phyloP scores from a whole-genome alignment of 2,329 filamentous ascomycete genomes.

The Xylaria sp. region DNA sequence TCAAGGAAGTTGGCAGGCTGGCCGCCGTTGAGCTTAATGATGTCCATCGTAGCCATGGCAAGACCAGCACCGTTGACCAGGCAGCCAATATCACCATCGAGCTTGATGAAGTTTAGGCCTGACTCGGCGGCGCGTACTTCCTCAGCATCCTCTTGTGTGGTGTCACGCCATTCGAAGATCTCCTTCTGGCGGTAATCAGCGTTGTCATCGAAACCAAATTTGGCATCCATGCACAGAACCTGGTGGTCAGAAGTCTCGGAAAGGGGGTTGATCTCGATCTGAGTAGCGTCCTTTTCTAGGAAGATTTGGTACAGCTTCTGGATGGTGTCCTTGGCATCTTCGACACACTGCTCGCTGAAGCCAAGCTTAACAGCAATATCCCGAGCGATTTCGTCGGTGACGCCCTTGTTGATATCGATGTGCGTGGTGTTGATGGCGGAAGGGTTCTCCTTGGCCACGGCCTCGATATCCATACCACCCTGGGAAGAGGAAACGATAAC shows the following conservation, averaged over 20 bases:
- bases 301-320: slow-evolving; percentile 99
- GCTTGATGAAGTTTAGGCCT: slow-evolving; percentile 99
- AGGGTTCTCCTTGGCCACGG: slow-evolving; percentile 96
- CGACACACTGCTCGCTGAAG: slow-evolving; percentile 97
- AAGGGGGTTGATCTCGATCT: slow-evolving; percentile 99
- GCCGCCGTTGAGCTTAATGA: slow-evolving; percentile 99
- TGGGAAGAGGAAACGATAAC: slow-evolving; percentile 98
- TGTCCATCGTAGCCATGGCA: slow-evolving; percentile 99
- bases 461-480: slow-evolving; percentile 99
- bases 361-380: slow-evolving; percentile 90
- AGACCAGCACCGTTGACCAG: slow-evolving; percentile 98
- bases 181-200: slow-evolving; percentile 98
- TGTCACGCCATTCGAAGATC: slow-evolving; percentile 91
- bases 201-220: slow-evolving; percentile 98
- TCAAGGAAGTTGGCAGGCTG: slow-evolving; percentile 98
- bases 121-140: slow-evolving; percentile 96
- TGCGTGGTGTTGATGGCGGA: slow-evolving; percentile 94
- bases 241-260: slow-evolving; percentile 98
- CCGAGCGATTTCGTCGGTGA: slow-evolving; percentile 92
- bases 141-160: slow-evolving; percentile 93
- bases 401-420: slow-evolving; percentile 91
- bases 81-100: slow-evolving; percentile 98
- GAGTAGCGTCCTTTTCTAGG: slow-evolving; percentile 96
- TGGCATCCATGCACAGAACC: slow-evolving; percentile 99
- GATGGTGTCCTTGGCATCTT: slow-evolving; percentile 93